phyloP scores from a whole-genome alignment of 805 yeast species.

The Lachancea cidri region DNA sequence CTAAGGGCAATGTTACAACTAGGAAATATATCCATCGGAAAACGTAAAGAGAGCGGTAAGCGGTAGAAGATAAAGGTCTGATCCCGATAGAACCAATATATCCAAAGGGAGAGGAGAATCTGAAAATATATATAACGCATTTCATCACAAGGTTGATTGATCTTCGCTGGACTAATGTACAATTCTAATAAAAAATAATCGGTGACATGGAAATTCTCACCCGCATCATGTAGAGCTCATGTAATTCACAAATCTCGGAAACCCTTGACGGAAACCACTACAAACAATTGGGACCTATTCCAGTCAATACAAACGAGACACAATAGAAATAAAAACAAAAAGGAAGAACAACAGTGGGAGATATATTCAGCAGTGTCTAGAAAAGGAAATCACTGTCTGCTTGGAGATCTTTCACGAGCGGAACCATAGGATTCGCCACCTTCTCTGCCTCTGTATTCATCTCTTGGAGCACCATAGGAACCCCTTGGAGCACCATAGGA shows the following conservation, averaged over 20 bases:
- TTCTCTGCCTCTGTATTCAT: conserved; percentile 47
- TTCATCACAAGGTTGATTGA: background rate
- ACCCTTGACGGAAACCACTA: conserved; percentile 8
- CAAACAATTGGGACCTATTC: conserved; percentile 10
- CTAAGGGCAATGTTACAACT: background rate
- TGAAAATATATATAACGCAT: background rate
- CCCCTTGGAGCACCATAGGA: conserved; percentile 25
- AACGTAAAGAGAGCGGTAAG: background rate
- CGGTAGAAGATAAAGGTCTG: background rate
- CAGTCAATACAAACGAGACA: conserved; percentile 11
- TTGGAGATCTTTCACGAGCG: conserved; percentile 68
- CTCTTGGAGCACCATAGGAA: conserved; percentile 34
- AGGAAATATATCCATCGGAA: background rate
- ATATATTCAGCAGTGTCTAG: no score
- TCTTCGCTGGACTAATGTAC: background rate
- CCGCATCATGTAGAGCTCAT: background rate
- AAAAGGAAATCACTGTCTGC: conserved; percentile 46
- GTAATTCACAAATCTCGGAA: conserved; percentile 4
- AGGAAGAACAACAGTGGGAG: no score
- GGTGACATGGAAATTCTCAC: background rate
- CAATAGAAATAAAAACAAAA: conserved; percentile 3
- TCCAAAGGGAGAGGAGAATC: background rate
- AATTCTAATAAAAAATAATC: background rate
- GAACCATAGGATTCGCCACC: conserved; percentile 37
- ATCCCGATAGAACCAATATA: background rate